Conservation (phyloP, 2,329 filamentous ascomycete genomes). For the Colletotrichum tanaceti region DNA sequence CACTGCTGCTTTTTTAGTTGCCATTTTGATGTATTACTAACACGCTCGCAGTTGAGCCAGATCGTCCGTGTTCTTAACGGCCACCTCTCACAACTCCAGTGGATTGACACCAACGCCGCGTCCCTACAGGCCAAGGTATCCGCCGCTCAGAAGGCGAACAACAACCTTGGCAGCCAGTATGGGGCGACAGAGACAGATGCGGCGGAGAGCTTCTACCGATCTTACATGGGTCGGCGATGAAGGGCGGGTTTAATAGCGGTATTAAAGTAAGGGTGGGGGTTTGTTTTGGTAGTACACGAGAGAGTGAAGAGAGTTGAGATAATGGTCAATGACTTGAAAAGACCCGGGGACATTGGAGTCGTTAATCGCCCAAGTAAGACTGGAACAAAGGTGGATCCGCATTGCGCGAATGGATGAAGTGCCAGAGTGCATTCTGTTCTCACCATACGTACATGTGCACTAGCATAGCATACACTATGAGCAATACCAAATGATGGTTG, state of each 20-base stretch:
- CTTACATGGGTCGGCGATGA: slow-evolving; percentile 81
- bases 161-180: slow-evolving; percentile 68
- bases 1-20: neutral
- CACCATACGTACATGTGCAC: slow-evolving; percentile 53
- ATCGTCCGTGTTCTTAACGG: slow-evolving; percentile 95
- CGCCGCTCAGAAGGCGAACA: slow-evolving; percentile 83
- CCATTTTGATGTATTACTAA: slow-evolving; percentile 41
- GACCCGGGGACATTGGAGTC: slow-evolving; percentile 5
- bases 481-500: slow-evolving; percentile 22
- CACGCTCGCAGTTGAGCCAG: slow-evolving; percentile 77
- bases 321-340: slow-evolving; percentile 29
- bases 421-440: slow-evolving; percentile 5
- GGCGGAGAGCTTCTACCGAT: slow-evolving; percentile 90
- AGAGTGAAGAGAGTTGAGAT: slow-evolving; percentile 21
- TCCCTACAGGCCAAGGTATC: slow-evolving; percentile 84
- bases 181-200: slow-evolving; percentile 74
- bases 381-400: slow-evolving; percentile 14
- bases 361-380: slow-evolving; percentile 16
- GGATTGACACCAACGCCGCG: slow-evolving; percentile 88
- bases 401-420: slow-evolving; percentile 35
- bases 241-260: slow-evolving; percentile 35
- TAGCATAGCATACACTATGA: slow-evolving; percentile 50
- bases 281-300: slow-evolving; percentile 44
- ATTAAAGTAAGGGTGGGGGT: slow-evolving; percentile 24
- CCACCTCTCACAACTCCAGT: slow-evolving; percentile 90